A percentile compares a stretch with the other conserved stretches of the same genome.
Conservation (phyloP, 2,329 filamentous ascomycete genomes). For the Trichoderma aggressivum region DNA sequence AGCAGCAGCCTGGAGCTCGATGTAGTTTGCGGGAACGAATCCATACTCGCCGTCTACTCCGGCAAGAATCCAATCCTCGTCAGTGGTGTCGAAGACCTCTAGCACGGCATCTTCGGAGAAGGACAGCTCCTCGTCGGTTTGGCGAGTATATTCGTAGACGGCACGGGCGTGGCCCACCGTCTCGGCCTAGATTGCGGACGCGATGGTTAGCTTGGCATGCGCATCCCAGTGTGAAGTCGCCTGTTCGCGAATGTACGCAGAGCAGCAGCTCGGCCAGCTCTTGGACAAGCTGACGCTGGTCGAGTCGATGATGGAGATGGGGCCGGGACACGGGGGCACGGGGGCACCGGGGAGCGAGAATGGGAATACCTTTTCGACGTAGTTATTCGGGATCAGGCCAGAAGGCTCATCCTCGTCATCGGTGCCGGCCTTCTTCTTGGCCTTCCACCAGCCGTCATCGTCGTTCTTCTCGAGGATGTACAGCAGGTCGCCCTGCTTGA, state of each 20-base stretch:
- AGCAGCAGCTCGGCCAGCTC: background rate
- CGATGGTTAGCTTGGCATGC: conserved; percentile 42
- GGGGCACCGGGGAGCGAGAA: background rate
- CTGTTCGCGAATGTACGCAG: background rate
- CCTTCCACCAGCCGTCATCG: conserved; percentile 89
- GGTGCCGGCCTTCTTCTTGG: conserved; percentile 79
- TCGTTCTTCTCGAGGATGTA: conserved; percentile 80
- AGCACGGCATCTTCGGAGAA: conserved; percentile 85
- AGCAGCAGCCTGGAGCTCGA: conserved; percentile 61
- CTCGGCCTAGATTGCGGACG: conserved; percentile 22
- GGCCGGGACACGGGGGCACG: conserved; percentile 10
- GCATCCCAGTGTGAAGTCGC: background rate
- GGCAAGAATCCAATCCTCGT: conserved; percentile 95
- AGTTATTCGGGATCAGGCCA: conserved; percentile 89
- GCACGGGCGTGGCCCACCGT: conserved; percentile 68
- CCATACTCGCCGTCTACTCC: conserved; percentile 82
- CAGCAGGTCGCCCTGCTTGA: conserved; percentile 81
- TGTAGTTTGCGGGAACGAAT: conserved; percentile 95
- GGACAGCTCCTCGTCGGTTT: conserved; percentile 96
- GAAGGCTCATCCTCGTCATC: conserved; percentile 90
- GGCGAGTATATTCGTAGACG: conserved; percentile 96
- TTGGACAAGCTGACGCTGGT: background rate
- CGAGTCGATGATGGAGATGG: background rate
- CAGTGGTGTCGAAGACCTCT: conserved; percentile 82
- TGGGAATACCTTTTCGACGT: conserved; percentile 74